Conservation (phyloP, 2,329 filamentous ascomycete species). For the Coniochaeta ligniaria region DNA sequence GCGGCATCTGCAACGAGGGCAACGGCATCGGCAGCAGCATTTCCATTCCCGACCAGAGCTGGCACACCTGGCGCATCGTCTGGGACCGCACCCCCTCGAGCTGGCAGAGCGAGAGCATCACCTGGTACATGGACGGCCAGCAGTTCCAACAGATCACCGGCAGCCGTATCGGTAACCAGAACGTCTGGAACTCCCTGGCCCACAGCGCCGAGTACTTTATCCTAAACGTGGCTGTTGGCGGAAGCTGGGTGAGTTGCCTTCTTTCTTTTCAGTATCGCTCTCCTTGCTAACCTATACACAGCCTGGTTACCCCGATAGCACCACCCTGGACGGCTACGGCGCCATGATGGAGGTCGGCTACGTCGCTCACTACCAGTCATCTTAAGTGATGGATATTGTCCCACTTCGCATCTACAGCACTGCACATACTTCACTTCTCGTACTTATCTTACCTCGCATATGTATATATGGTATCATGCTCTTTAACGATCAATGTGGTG, state of each 20-base stretch:
- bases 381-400: background rate
- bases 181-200: constrained; percentile 31
- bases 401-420: background rate
- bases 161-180: constrained; percentile 28
- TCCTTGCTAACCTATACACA: constrained; percentile 4
- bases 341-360: constrained; percentile 22
- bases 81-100: constrained; percentile 31
- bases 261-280: background rate
- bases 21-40: constrained; percentile 28
- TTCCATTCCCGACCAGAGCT: constrained; percentile 35
- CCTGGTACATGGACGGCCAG: constrained; percentile 38
- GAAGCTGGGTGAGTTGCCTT: constrained; percentile 20
- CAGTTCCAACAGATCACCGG: constrained; percentile 37
- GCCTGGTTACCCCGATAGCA: constrained; percentile 19
- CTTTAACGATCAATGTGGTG: background rate
- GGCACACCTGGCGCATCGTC: constrained; percentile 40
- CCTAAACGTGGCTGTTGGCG: constrained; percentile 21
- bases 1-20: constrained; percentile 40
- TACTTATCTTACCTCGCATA: background rate
- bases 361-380: constrained; percentile 15
- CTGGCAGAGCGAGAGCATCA: constrained; percentile 40
- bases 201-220: constrained; percentile 18
- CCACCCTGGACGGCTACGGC: constrained; percentile 18
- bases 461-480: background rate
- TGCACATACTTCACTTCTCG: background rate